phyloP scores from a whole-genome alignment of 805 yeast genomes.

The Kodamaea jinghongensis region DNA sequence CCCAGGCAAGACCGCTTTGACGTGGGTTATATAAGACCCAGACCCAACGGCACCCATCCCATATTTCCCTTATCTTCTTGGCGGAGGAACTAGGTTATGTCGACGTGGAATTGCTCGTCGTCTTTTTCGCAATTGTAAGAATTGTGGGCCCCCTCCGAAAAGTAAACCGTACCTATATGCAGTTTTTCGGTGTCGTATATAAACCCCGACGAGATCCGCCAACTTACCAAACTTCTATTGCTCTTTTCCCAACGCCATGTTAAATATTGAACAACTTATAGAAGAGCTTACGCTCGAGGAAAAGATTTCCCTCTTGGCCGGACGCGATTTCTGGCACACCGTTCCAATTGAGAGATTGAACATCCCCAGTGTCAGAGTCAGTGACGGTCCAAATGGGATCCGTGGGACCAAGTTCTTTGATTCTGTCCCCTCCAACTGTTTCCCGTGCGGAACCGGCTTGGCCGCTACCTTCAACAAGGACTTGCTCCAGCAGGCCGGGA shows the following conservation, averaged over 20 bases:
- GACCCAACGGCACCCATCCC: no score
- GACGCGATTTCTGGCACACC: constrained; percentile 19
- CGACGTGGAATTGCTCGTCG: no score
- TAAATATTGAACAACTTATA: constrained; percentile 31
- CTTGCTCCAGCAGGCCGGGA: constrained; percentile 48
- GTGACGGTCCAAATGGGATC: constrained; percentile 64
- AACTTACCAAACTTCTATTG: background rate
- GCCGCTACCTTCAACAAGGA: constrained; percentile 56
- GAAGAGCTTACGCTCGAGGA: constrained; percentile 33
- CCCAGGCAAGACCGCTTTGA: no score
- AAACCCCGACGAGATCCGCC: no score
- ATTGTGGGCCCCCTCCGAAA: no score
- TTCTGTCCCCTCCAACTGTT: constrained; percentile 53
- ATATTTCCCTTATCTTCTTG: no score
- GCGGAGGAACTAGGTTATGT: no score
- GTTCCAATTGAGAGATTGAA: constrained; percentile 14
- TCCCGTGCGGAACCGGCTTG: constrained; percentile 60
- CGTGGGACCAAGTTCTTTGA: constrained; percentile 56
- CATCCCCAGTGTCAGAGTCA: constrained; percentile 16
- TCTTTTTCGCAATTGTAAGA: no score
- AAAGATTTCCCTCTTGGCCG: constrained; percentile 37
- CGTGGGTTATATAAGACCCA: no score
- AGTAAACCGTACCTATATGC: no score
- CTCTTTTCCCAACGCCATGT: constrained; percentile 3
- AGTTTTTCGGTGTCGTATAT: no score